Evolutionary conservation across 345 rosid genomes (phyloP).

Genomic region (Adansonia digitata): DNA sequence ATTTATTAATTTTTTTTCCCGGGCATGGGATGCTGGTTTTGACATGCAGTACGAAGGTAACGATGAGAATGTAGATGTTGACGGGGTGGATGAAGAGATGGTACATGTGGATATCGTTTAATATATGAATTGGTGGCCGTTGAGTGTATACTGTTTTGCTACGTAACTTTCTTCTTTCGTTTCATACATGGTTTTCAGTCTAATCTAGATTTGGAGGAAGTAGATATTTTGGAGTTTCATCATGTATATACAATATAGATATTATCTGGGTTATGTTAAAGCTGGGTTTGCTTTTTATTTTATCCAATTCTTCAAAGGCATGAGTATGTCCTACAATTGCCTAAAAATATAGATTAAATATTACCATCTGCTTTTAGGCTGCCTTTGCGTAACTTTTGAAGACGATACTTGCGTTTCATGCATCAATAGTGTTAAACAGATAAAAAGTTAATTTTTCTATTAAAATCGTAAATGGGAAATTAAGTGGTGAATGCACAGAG

Average conservation of each 20-base stretch:
- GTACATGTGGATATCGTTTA: conserved; percentile 25
- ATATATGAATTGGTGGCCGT: neutral
- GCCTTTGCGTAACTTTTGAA: no score
- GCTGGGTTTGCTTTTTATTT: neutral
- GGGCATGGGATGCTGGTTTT: neutral
- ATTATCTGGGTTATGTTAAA: neutral
- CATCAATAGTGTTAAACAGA: no score
- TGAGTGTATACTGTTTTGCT: neutral
- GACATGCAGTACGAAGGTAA: conserved; percentile 40
- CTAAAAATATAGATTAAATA: neutral
- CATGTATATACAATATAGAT: neutral
- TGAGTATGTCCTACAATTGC: neutral
- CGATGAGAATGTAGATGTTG: conserved; percentile 37
- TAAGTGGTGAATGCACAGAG: no score
- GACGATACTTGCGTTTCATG: no score
- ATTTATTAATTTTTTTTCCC: neutral
- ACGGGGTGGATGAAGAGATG: conserved; percentile 28
- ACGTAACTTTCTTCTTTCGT: neutral
- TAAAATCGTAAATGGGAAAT: no score
- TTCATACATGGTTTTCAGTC: neutral
- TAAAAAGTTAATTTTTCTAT: no score
- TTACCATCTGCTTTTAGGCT: no score
- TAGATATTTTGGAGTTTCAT: neutral
- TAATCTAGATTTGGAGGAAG: neutral
- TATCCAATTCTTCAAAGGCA: neutral